Base-by-base conservation (phyloP, 352 stramenopile genomes). In the Phytophthora agathidicida region DNA sequence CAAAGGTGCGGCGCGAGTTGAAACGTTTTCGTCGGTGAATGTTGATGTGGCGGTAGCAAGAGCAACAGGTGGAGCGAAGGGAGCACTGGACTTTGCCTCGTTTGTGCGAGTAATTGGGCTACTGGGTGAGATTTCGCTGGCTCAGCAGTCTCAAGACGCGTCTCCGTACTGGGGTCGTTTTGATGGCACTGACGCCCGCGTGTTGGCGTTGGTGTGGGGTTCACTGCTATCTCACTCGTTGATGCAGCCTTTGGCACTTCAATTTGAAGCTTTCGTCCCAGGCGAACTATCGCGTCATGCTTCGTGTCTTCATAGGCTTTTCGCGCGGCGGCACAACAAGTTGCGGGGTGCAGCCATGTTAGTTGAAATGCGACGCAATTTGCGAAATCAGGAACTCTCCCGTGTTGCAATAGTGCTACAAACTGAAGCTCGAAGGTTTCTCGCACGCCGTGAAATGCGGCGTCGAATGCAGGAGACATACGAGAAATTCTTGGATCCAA, bases 401-500 rank as follows among this genome's bases (percentile, higher is more conserved):
- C 43, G 43, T 11, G 74, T 71, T 8, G 65, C 74, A 2, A 53
- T 77, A 1, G 41, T 53, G 5, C 37, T 89, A 1, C 82, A 89
- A 52, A 51, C 65, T 0, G 50, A 55, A 13, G 36, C 51, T 43
- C 73, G 77, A 14, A 55, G 46, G 2, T 31, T 79, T 3, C 41
- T 89, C 3, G 75, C 79, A 9, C 71, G 56, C 19, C 53, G 63
- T 11, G 49, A 69, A 46, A 35, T 75, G n/a, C 60, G 65, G 0
- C 27, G 36, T 13, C 52, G 53, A 7, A 68, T 89, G 4, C 72
- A 81, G 32, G 46, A 68, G 19, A 60, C 64, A 19, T 93, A 92
- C 55, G 73, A 88, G 11, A 93, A 93, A 45, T 90, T 86, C 56
- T 47, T 91, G 16, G 82, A 93, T 49, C 71, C 78, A 5, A 72